Evolutionary conservation across 2,329 filamentous ascomycete genomes (phyloP).

Genomic region (Cladorrhinum sp.): DNA sequence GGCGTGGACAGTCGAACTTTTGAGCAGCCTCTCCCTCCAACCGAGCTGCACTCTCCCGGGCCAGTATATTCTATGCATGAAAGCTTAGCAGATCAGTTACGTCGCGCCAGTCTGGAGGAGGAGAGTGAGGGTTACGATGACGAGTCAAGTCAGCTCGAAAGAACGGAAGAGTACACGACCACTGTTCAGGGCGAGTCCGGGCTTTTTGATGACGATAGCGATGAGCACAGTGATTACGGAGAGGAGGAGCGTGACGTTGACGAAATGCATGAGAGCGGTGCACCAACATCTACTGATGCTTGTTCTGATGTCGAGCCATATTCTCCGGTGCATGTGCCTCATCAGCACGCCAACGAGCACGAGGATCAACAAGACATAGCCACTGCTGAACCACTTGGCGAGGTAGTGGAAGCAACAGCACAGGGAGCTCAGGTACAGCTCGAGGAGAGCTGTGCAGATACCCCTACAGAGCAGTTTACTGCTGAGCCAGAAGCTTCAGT

Average conservation of each 20-base stretch:
- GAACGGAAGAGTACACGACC: constrained; percentile 30
- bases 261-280: background rate
- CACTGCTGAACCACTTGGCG: background rate
- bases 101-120: constrained; percentile 1
- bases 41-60: background rate
- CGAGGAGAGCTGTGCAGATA: background rate
- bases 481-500: background rate
- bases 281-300: background rate
- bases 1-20: background rate
- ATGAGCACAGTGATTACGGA: background rate
- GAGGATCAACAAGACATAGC: background rate
- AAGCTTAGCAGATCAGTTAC: constrained; percentile 3
- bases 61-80: background rate
- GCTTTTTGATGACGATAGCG: constrained; percentile 32
- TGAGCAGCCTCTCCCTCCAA: background rate
- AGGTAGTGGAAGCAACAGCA: background rate
- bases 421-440: background rate
- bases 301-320: too few species aligned
- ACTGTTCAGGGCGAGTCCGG: constrained; percentile 36
- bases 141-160: constrained; percentile 14
- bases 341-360: background rate
- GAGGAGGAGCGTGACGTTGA: background rate
- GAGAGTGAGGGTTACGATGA: background rate
- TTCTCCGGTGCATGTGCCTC: too few species aligned
- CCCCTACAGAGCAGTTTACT: background rate